Conservation (phyloP, 305 asterid genomes). For the Fraxinus ornus region DNA sequence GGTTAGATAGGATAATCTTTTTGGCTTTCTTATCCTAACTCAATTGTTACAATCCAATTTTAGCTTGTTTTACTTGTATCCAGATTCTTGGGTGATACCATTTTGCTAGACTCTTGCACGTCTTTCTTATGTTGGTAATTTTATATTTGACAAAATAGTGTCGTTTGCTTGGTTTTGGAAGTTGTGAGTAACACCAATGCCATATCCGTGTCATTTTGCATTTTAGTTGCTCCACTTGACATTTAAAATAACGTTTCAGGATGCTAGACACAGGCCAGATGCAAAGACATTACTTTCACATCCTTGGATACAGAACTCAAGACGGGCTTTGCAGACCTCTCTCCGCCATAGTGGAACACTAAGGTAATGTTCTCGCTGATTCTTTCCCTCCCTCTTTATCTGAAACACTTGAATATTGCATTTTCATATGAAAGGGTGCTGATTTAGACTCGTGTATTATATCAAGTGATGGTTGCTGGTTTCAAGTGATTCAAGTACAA, state of each 20-base stretch:
- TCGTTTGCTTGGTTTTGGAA: neutral
- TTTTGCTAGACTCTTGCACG: neutral
- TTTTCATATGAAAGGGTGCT: constrained; percentile 11
- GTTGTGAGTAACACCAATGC: constrained; percentile 4
- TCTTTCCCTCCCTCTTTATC: neutral
- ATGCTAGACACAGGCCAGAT: constrained; percentile 99
- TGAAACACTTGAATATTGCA: neutral
- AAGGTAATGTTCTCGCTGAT: constrained; percentile 40
- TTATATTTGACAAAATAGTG: constrained; percentile 12
- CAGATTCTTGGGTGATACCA: neutral
- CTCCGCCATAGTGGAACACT: constrained; percentile 88
- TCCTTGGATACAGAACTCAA: constrained; percentile 97
- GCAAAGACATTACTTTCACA: constrained; percentile 95
- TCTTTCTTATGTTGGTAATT: neutral
- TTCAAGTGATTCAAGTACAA: neutral
- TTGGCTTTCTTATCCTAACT: neutral
- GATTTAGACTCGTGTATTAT: neutral
- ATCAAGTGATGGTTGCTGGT: neutral
- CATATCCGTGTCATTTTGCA: constrained; percentile 17
- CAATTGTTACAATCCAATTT: neutral
- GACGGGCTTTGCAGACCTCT: constrained; percentile 86
- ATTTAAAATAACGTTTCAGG: constrained; percentile 54
- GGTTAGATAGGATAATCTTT: neutral
- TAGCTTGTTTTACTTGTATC: neutral
- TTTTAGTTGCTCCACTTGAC: constrained; percentile 23